These are phyloP conservation scores for Manihot esculenta DNA, from an alignment of 441 rosid species.

Conservation along the genomic window DNA sequence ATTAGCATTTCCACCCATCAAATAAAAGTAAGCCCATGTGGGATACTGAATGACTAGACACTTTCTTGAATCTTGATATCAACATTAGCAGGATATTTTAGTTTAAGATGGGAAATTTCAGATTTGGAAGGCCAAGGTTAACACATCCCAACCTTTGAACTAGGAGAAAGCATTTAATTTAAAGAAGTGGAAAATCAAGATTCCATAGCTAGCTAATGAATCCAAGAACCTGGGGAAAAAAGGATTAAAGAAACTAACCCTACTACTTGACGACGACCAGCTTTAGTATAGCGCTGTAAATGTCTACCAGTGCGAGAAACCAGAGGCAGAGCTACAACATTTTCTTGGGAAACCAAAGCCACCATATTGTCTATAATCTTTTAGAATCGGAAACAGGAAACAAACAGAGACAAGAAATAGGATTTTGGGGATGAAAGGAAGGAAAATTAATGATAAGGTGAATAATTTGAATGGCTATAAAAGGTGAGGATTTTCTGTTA, in stretches of 20 bases:
- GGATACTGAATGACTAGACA: neutral
- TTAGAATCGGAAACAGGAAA: neutral
- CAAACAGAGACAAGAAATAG: neutral
- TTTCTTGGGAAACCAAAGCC: conserved; percentile 41
- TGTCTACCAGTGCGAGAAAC: conserved; percentile 58
- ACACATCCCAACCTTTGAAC: too few relatives aligned
- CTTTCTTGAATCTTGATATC: neutral
- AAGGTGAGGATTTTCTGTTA: conserved; percentile 1
- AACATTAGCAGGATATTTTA: too few relatives aligned
- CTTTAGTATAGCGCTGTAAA: conserved; percentile 51
- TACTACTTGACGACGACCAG: conserved; percentile 58
- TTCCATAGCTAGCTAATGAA: too few relatives aligned
- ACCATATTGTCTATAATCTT: conserved; percentile 22
- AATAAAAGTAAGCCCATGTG: neutral
- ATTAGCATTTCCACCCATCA: too few relatives aligned
- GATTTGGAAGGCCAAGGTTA: too few relatives aligned
- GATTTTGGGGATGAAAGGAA: neutral
- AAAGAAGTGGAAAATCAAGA: neutral
- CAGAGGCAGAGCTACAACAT: conserved; percentile 20
- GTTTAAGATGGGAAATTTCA: too few relatives aligned
- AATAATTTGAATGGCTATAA: too few relatives aligned
- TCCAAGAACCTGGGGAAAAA: neutral
- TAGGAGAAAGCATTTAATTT: too few relatives aligned
- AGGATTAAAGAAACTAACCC: conserved; percentile 35
- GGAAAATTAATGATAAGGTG: too few relatives aligned